Evolutionary conservation across 2,329 filamentous ascomycete species (phyloP).

Genomic region (Teratosphaeria pseudoeucalypti): DNA sequence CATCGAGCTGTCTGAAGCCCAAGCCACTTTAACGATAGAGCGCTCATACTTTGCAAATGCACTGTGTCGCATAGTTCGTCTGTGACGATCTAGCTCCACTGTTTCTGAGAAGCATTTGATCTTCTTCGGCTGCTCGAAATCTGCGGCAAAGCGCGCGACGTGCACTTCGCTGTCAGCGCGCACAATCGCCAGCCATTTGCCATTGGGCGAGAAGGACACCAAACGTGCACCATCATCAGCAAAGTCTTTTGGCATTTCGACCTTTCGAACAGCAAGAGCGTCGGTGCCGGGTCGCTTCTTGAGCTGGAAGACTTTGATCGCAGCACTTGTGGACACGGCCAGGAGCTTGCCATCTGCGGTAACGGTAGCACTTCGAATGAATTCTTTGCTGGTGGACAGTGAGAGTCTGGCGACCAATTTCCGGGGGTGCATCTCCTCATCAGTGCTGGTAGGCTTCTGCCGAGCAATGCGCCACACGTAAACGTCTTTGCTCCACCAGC

Average conservation of each 20-base stretch:
- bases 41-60: constrained; percentile 61
- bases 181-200: constrained; percentile 55
- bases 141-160: constrained; percentile 37
- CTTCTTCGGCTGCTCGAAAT: constrained; percentile 29
- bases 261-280: constrained; percentile 56
- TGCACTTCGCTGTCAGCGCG: constrained; percentile 35
- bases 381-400: constrained; percentile 41
- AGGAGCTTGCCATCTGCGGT: constrained; percentile 66
- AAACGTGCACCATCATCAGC: constrained; percentile 55
- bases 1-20: constrained; percentile 70
- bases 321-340: constrained; percentile 41
- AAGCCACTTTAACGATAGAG: constrained; percentile 61
- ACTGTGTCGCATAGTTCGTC: constrained; percentile 20
- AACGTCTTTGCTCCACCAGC: constrained; percentile 86
- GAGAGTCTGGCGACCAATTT: constrained; percentile 27
- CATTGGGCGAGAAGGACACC: constrained; percentile 59
- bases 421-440: constrained; percentile 3
- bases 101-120: constrained; percentile 28
- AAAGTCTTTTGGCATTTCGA: constrained; percentile 52
- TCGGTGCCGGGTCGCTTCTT: constrained; percentile 13
- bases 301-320: constrained; percentile 24
- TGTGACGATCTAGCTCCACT: constrained; percentile 28
- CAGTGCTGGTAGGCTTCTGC: constrained; percentile 23
- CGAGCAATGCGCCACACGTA: constrained; percentile 62
- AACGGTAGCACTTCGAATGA: constrained; percentile 68